Percentiles rank a stretch among this genome's conserved stretches.
Evolutionary conservation across 495 filamentous ascomycete genomes (phyloP).

Genomic region (Penicillium taxi): DNA sequence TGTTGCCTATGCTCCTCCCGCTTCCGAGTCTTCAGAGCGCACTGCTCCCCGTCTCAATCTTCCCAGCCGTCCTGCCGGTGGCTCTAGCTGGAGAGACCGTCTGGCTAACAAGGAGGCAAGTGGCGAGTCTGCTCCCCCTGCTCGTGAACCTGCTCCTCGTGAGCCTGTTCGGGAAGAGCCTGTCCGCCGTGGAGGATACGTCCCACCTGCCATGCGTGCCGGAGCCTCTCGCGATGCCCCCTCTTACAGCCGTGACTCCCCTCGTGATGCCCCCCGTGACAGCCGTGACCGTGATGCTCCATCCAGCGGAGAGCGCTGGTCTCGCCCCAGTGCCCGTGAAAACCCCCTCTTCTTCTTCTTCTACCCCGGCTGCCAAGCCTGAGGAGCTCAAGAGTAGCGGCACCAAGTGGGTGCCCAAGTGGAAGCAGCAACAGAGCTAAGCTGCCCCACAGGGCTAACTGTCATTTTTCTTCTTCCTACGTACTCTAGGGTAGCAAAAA

Average conservation of each 20-base stretch:
- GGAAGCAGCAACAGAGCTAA: constrained; percentile 38
- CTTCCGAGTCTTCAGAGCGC: constrained; percentile 45
- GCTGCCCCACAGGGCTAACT: constrained; percentile 11
- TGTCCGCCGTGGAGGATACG: constrained; percentile 38
- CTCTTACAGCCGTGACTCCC: constrained; percentile 26
- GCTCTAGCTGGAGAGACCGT: constrained; percentile 76
- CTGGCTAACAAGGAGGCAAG: constrained; percentile 54
- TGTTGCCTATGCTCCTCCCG: constrained; percentile 26
- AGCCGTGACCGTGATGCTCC: too few relatives aligned
- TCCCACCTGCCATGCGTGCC: constrained; percentile 42
- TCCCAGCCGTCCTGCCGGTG: constrained; percentile 45
- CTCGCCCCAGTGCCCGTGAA: constrained; percentile 15
- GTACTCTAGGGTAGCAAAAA: constrained; percentile 17
- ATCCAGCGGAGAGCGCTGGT: constrained; percentile 21
- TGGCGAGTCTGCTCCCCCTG: constrained; percentile 20
- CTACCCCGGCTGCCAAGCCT: constrained; percentile 19
- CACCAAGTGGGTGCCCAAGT: constrained; percentile 38
- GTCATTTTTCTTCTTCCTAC: constrained; percentile 15
- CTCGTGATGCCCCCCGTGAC: constrained; percentile 17
- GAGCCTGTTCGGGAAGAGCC: constrained; percentile 26
- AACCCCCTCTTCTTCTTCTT: constrained; percentile 7
- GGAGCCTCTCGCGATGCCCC: constrained; percentile 22
- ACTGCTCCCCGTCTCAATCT: constrained; percentile 61
- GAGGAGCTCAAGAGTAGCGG: constrained; percentile 27
- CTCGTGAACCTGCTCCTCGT: constrained; percentile 22